Conservation (phyloP, 2,329 filamentous ascomycete species). For the Aspergillus sp. region DNA sequence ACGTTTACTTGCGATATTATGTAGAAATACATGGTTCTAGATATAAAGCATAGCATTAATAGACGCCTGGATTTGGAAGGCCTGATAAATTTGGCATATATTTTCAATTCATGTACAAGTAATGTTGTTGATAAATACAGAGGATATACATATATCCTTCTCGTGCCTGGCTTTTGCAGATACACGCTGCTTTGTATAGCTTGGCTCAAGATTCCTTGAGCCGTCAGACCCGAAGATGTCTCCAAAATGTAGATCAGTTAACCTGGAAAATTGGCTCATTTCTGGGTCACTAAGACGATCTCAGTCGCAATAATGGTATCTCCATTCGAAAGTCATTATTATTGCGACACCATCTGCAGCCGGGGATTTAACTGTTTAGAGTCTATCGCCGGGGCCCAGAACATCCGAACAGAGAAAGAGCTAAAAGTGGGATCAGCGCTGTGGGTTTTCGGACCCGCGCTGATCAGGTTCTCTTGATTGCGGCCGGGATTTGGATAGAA, state of each 20-base stretch:
- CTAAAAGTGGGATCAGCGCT: neutral
- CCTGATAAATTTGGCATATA: no score
- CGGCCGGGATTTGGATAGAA: no score
- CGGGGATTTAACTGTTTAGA: neutral
- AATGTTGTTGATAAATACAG: neutral
- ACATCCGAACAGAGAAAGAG: neutral
- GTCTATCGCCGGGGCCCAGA: neutral
- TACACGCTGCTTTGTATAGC: neutral
- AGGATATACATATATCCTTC: neutral
- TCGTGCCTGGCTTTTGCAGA: neutral
- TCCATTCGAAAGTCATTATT: neutral
- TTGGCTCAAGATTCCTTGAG: no score
- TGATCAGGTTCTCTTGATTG: neutral
- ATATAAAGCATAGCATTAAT: no score
- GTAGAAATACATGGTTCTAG: neutral
- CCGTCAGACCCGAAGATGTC: neutral
- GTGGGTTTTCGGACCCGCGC: no score
- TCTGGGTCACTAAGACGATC: neutral
- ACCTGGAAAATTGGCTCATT: neutral
- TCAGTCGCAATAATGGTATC: neutral
- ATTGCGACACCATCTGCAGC: neutral
- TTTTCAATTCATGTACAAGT: neutral
- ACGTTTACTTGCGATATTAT: neutral
- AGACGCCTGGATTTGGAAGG: no score
- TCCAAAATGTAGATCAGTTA: neutral